Percentiles rank a stretch among this genome's conserved stretches.
Evolutionary conservation across 352 stramenopile genomes (phyloP).

Genomic region (Pythium grandisporangium): DNA sequence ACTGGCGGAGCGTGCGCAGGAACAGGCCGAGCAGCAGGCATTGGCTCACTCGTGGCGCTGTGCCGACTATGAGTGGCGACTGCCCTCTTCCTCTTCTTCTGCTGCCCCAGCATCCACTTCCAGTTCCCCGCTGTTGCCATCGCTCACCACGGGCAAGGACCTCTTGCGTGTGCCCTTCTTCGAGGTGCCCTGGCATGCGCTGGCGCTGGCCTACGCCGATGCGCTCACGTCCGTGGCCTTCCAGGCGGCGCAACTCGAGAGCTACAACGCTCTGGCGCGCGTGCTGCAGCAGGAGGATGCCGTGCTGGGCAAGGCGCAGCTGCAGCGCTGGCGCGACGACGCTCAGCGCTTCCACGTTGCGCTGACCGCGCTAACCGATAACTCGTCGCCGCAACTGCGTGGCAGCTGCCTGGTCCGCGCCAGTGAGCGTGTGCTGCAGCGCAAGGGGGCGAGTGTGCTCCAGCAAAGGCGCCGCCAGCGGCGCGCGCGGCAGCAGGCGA

Average conservation of each 20-base stretch:
- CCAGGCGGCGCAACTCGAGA: conserved; percentile 47
- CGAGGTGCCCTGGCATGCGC: conserved; percentile 30
- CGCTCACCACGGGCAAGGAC: conserved; percentile 35
- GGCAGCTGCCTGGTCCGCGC: conserved; percentile 19
- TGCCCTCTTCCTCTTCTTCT: too few species aligned
- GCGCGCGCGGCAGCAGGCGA: conserved; percentile 37
- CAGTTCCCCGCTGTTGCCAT: conserved; percentile 2
- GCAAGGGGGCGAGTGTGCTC: conserved; percentile 34
- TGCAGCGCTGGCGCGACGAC: conserved; percentile 37
- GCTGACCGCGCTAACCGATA: conserved; percentile 14
- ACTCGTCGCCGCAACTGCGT: conserved; percentile 4
- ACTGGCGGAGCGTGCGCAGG: conserved; percentile 15
- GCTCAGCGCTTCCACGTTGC: conserved; percentile 18
- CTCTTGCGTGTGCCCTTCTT: conserved; percentile 43
- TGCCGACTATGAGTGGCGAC: conserved; percentile 41
- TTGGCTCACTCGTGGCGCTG: conserved; percentile 12
- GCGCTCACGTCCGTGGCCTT: conserved; percentile 25
- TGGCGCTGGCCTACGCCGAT: conserved; percentile 42
- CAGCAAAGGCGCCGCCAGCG: conserved; percentile 25
- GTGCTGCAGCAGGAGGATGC: conserved; percentile 35
- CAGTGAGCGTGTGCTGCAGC: conserved; percentile 27
- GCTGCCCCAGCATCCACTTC: not conserved
- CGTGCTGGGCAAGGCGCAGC: conserved; percentile 35
- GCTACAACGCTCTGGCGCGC: conserved; percentile 42
- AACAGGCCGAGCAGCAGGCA: conserved; percentile 6